A percentile compares a stretch with the other conserved stretches of the same genome.
These are phyloP conservation scores for Corchorus olitorius DNA, from an alignment of 345 rosid genomes.

Conservation along the genomic window DNA sequence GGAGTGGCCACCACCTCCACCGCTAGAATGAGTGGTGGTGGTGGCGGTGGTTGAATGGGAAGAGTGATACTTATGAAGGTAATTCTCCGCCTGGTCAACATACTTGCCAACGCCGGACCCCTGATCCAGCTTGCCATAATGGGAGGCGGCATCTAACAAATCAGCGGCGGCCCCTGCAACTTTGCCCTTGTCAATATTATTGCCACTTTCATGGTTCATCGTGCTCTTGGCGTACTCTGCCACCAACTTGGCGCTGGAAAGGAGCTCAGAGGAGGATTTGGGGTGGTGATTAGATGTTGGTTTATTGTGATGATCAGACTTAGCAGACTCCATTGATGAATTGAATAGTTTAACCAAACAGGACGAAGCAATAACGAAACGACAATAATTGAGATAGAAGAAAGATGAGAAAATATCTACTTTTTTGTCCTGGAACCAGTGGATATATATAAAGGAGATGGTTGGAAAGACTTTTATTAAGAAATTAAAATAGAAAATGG, in stretches of 20 bases:
- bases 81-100: background rate
- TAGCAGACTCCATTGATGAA: background rate
- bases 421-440: background rate
- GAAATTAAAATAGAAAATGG: background rate
- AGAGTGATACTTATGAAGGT: background rate
- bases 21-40: background rate
- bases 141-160: constrained; percentile 54
- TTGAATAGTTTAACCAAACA: background rate
- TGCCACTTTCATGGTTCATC: constrained; percentile 38
- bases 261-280: constrained; percentile 53
- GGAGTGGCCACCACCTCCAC: too few species aligned
- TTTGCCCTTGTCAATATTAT: constrained; percentile 56
- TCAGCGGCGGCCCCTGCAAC: constrained; percentile 65
- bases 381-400: background rate
- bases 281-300: background rate
- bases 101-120: background rate
- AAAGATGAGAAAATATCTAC: background rate
- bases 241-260: constrained; percentile 64
- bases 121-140: background rate
- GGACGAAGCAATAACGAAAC: background rate
- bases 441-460: background rate
- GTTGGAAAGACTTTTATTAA: too few species aligned
- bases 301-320: background rate
- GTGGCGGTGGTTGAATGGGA: background rate
- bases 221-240: constrained; percentile 55